These are phyloP conservation scores for Mikania micrantha DNA, from an alignment of 129 eudicot genomes.

Conservation along the genomic window DNA sequence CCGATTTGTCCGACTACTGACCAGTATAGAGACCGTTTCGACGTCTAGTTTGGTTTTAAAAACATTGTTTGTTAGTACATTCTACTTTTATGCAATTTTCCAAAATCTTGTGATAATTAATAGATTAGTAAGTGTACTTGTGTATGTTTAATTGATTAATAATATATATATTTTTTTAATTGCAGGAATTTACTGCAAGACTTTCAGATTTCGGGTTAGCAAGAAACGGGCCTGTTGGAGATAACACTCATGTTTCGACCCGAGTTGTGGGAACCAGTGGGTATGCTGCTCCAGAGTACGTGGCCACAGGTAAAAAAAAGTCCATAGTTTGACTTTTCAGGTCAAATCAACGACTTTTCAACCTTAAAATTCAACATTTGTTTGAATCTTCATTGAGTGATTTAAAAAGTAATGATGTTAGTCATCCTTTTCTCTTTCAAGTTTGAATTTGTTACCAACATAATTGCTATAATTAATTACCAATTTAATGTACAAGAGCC, in stretches of 20 bases:
- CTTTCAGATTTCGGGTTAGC: constrained; percentile 73
- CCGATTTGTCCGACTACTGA: no score
- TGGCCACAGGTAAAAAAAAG: constrained; percentile 52
- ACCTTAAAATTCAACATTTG: neutral
- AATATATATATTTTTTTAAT: neutral
- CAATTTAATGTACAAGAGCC: neutral
- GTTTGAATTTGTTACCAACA: neutral
- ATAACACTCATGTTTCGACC: constrained; percentile 75
- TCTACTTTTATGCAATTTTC: no score
- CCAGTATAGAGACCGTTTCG: no score
- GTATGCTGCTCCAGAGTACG: constrained; percentile 78
- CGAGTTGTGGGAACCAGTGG: constrained; percentile 69
- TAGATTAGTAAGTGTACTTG: no score
- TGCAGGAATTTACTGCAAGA: constrained; percentile 55
- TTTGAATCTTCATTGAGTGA: neutral
- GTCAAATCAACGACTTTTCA: constrained; percentile 9
- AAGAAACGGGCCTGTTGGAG: constrained; percentile 66
- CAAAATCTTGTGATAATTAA: no score
- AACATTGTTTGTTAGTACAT: no score
- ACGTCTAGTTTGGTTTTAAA: no score
- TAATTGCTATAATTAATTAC: neutral
- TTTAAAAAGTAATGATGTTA: neutral
- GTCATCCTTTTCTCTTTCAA: neutral
- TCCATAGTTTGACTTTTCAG: constrained; percentile 13
- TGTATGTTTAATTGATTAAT: neutral